These are phyloP conservation scores for Monosporozyma yasuniensis DNA, from an alignment of 805 yeast genomes.

Conservation along the genomic window DNA sequence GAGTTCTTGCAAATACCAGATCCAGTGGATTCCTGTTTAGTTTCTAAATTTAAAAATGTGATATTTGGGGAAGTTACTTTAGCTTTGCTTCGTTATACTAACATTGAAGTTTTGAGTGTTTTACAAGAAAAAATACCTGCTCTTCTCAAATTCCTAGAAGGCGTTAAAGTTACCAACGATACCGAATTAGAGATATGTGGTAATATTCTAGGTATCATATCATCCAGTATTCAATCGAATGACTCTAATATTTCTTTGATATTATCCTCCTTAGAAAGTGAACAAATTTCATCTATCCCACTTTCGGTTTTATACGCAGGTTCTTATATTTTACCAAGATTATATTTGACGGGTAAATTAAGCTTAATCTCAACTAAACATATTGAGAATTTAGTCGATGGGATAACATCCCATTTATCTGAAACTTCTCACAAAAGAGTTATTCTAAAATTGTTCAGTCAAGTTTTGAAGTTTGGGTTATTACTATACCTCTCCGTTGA, in stretches of 20 bases:
- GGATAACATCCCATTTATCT: neutral
- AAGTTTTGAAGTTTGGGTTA: conserved; percentile 34
- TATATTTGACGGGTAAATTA: conserved; percentile 6
- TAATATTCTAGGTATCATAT: conserved; percentile 40
- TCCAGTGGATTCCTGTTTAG: conserved; percentile 8
- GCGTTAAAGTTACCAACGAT: conserved; percentile 13
- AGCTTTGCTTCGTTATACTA: conserved; percentile 18
- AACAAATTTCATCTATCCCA: neutral
- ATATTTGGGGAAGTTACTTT: conserved; percentile 33
- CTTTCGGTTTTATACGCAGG: conserved; percentile 6
- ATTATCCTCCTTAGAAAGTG: neutral
- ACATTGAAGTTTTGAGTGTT: conserved; percentile 1
- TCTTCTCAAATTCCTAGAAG: conserved; percentile 20
- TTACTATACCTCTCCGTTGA: conserved; percentile 14
- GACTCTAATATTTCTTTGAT: conserved; percentile 6
- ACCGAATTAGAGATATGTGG: conserved; percentile 32
- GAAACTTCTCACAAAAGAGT: conserved; percentile 3
- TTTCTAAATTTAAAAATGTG: conserved; percentile 19
- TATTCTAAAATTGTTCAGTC: conserved; percentile 17
- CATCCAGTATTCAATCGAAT: conserved; percentile 1
- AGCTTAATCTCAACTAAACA: neutral
- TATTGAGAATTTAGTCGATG: conserved; percentile 2
- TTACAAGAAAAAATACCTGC: conserved; percentile 13
- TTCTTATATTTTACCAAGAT: conserved; percentile 20
- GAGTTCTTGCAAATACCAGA: conserved; percentile 25